phyloP scores from a whole-genome alignment of 2,329 filamentous ascomycete genomes.

The Achaetomium macrosporum region DNA sequence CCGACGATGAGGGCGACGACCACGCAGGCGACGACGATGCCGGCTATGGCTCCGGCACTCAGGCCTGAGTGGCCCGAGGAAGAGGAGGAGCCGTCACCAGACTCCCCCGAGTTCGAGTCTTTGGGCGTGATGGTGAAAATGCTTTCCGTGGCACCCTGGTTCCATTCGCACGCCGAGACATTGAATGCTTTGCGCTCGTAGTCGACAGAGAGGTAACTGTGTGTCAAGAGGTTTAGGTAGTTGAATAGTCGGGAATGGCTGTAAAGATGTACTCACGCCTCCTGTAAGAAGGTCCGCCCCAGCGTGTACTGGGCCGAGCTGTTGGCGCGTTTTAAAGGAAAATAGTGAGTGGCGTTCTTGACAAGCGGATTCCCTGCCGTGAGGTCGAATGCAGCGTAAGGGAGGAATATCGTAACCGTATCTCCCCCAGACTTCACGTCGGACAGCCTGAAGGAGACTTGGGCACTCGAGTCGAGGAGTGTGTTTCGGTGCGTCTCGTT shows the following conservation, averaged over 20 bases:
- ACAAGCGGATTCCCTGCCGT: conserved; percentile 29
- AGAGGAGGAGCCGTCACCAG: background rate
- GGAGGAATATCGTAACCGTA: conserved; percentile 29
- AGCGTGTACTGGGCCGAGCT: conserved; percentile 32
- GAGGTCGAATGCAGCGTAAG: conserved; percentile 32
- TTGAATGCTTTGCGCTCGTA: conserved; percentile 38
- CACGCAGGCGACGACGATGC: conserved; percentile 23
- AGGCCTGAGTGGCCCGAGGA: conserved; percentile 7
- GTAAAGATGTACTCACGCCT: conserved; percentile 27
- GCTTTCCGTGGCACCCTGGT: conserved; percentile 29
- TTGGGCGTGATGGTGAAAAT: conserved; percentile 29
- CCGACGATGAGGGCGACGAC: conserved; percentile 16
- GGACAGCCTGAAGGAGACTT: conserved; percentile 32
- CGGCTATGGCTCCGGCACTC: conserved; percentile 25
- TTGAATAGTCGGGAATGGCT: background rate
- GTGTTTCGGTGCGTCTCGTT: conserved; percentile 31
- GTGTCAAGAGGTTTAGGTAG: background rate
- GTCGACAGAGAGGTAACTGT: conserved; percentile 33
- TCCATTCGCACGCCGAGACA: conserved; percentile 33
- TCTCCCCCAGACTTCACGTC: conserved; percentile 31
- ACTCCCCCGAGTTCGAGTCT: background rate
- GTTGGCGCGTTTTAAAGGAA: conserved; percentile 31
- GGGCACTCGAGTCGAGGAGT: conserved; percentile 28
- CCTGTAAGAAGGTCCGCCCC: conserved; percentile 32
- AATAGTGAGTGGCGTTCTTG: conserved; percentile 28